Evolutionary conservation across 306 rosid genomes (phyloP).

Genomic region (Datisca glomerata): DNA sequence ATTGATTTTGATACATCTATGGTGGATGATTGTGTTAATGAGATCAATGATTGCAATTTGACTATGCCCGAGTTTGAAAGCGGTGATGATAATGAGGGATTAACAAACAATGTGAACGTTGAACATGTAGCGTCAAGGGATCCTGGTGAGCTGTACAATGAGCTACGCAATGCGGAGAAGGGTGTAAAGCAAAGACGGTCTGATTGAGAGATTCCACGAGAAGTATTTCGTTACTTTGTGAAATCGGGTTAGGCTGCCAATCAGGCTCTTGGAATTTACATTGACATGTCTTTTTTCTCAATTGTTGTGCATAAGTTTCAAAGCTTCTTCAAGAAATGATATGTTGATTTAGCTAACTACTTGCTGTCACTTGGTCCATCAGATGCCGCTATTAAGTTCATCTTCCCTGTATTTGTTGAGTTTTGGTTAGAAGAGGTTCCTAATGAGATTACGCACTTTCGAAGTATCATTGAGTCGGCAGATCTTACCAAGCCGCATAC

Average conservation of each 20-base stretch:
- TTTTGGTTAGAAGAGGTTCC: slow-evolving; percentile 63
- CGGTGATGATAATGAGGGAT: slow-evolving; percentile 14
- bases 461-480: slow-evolving; percentile 48
- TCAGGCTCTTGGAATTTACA: slow-evolving; percentile 86
- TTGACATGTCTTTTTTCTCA: slow-evolving; percentile 81
- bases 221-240: slow-evolving; percentile 30
- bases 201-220: slow-evolving; percentile 30
- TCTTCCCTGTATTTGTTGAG: slow-evolving; percentile 83
- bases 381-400: slow-evolving; percentile 53
- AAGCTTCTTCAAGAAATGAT: slow-evolving; percentile 30
- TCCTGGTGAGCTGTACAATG: slow-evolving; percentile 47
- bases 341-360: slow-evolving; percentile 39
- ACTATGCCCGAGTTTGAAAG: slow-evolving; percentile 16
- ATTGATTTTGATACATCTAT: slow-evolving; percentile 7
- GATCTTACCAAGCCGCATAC: slow-evolving; percentile 84
- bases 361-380: slow-evolving; percentile 54
- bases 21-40: slow-evolving; percentile 16
- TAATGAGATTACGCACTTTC: slow-evolving; percentile 63
- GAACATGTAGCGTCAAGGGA: slow-evolving; percentile 25
- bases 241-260: slow-evolving; percentile 85
- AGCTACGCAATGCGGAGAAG: slow-evolving; percentile 23
- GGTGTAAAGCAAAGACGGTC: slow-evolving; percentile 21
- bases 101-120: slow-evolving; percentile 14
- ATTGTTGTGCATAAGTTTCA: slow-evolving; percentile 55
- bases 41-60: slow-evolving; percentile 9